Conservation (phyloP, 345 rosid genomes). For the Lumnitzera racemosa region DNA sequence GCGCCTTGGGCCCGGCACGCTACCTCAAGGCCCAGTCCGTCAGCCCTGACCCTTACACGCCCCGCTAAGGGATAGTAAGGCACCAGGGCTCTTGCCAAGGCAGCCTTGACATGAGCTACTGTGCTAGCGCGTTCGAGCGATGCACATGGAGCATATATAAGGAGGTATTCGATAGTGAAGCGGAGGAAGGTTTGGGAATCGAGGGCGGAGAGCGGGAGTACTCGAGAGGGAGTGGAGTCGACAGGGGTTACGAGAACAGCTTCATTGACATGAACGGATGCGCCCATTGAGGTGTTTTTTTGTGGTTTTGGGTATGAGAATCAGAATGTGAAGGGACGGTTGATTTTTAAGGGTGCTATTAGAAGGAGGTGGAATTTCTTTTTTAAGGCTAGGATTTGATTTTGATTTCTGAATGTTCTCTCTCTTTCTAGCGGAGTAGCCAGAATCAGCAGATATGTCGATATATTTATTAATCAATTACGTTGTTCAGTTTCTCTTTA, state of each 20-base stretch:
- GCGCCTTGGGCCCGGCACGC: conserved; percentile 67
- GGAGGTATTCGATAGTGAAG: conserved; percentile 72
- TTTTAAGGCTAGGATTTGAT: no score
- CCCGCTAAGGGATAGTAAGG: conserved; percentile 79
- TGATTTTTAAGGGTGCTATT: no score
- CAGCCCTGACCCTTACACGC: conserved; percentile 47
- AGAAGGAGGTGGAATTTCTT: no score
- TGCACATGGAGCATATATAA: conserved; percentile 37
- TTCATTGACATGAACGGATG: conserved; percentile 41
- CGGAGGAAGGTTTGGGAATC: conserved; percentile 91
- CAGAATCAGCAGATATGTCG: no score
- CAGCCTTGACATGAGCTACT: conserved; percentile 40
- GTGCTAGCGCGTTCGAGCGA: conserved; percentile 22
- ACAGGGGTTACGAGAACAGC: conserved; percentile 47
- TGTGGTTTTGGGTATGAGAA: no score
- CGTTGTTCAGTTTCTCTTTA: no score
- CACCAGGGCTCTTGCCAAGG: conserved; percentile 50
- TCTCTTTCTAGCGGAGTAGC: no score
- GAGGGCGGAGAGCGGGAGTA: conserved; percentile 66
- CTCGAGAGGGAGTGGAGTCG: conserved; percentile 50
- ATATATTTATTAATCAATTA: no score
- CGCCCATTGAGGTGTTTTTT: conserved; percentile 24
- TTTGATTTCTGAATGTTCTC: no score
- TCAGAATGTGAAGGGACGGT: no score
- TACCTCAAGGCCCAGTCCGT: conserved; percentile 48